A percentile compares a stretch with the other conserved stretches of the same genome.
These are phyloP conservation scores for Trichoderma sp. DNA, from an alignment of 2,329 filamentous ascomycete genomes.

Conservation along the genomic window DNA sequence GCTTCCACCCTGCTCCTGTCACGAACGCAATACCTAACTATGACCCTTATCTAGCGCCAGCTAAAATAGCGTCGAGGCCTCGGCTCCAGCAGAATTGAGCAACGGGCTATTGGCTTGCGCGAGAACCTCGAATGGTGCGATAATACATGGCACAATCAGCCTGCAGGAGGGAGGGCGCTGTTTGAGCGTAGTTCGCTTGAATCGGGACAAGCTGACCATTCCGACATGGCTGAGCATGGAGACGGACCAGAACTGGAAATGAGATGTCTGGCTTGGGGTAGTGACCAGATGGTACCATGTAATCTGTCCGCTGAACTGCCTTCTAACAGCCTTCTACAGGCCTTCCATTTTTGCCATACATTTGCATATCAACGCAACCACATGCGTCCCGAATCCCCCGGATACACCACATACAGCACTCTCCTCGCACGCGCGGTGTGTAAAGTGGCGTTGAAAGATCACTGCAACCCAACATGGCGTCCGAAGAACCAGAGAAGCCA, in stretches of 20 bases:
- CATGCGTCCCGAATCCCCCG: conserved; percentile 13
- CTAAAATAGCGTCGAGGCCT: conserved; percentile 10
- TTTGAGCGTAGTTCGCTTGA: neutral
- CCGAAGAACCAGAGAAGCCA: conserved; percentile 9
- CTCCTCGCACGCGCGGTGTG: neutral
- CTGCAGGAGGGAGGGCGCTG: neutral
- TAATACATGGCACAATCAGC: neutral
- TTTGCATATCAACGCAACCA: neutral
- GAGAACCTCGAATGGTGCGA: neutral
- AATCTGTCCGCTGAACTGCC: neutral
- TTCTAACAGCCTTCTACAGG: conserved; percentile 3
- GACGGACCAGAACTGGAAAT: neutral
- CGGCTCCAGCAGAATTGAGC: conserved; percentile 10
- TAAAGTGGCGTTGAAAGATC: neutral
- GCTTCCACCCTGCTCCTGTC: neutral
- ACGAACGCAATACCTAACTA: neutral
- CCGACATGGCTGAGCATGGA: neutral
- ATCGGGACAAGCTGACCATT: neutral
- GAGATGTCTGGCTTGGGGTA: neutral
- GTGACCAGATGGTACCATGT: neutral
- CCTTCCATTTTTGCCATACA: neutral
- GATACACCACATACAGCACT: neutral
- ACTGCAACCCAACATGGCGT: conserved; percentile 1
- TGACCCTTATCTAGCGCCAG: conserved; percentile 6
- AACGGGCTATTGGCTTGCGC: conserved; percentile 6